Base-by-base conservation (phyloP, 2,329 filamentous ascomycete species). In the Aspergillus flavus region DNA sequence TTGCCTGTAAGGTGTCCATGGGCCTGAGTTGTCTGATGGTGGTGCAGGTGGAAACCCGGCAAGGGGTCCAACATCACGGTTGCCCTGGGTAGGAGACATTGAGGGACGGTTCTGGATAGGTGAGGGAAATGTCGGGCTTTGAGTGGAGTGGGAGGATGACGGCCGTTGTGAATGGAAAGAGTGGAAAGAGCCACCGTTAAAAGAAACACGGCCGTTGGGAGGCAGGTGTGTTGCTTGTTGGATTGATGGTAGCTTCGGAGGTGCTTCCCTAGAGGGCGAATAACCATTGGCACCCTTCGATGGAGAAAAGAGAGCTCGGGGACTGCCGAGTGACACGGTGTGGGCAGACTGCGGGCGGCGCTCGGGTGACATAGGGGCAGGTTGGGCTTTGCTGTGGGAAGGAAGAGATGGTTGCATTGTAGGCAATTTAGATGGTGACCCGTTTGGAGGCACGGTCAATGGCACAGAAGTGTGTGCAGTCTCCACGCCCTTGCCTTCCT, bases 71-170 rank as follows among this genome's bases (percentile, higher is more conserved):
- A 82, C 72, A 70, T 85, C 76, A 74, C 81, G 72, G 72, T 85
- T 76, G 61, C 84, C 76, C 75, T 85, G 71, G 61, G 84, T 80
- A 26, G 81, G 81, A 23, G 82, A 83, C 76, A 83, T 81, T 1
- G 80, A 79, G 1, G 81, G 80, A 16, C 76, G 78, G 61, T 81
- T 81, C 54, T 82, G 76, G 23, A 81, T 76, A 21, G 80, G 79
- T 9, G 80, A 81, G 16, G 73, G 71, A 39, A 74, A 69, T 28
- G 54, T 68, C 39, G 71, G 73, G 55, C 72, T 75, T 50, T 76
- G 73, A 7, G 69, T 66, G 28, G 79, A 79, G 60, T 81, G 78
- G 48, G 79, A 79, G 5, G 80, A 80, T 21, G 77, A 75, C n/a
- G 79, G 79, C 43, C 78, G 79, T 36, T 71, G 75, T 52, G 74